Evolutionary conservation across 495 filamentous ascomycete genomes (phyloP), one percentile per base, ranked within the genome.

Genomic region (Penicillium cosmopolitanum): DNA sequence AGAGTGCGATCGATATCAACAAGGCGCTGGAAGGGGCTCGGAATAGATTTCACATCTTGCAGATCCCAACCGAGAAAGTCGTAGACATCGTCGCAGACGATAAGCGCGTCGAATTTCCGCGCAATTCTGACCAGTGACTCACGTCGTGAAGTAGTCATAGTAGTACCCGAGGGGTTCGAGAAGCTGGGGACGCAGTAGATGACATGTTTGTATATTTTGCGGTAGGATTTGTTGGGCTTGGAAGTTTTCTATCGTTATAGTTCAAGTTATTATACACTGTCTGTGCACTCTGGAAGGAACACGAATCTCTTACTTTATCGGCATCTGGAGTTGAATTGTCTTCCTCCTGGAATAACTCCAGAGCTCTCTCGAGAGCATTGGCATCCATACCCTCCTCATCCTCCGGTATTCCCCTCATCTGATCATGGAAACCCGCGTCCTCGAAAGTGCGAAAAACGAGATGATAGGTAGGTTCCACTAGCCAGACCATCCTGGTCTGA

Each of bases 21-120:
- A 0, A 93, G 67, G 2, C 89, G 77, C 3, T 87, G 86, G 5
- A 87, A 68, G 2, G 77, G 11, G 15, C 33, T 53, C 11, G 46
- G 6, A n/a, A 5, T 15, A 18, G 52, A 16, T 5, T 18, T 13
- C 50, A n/a, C 18, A 6, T 11, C 8, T 21, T 75, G 73, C 7
- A 21, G 57, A 61, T 51, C 66, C 80, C 87, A 90, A 48, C 82
- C 81, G 0, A 93, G 74, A 53, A 90, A 85, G 62, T 93, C 90
- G 62, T 93, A 93, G 3, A 92, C 88, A 73, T 93, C 89, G 71
- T 93, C 89, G 43, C 75, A 77, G 16, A 92, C 77, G 34, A 92
- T 68, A 1, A 93, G 71, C 7, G 88, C 88, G 61, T 92, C 83
- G 67, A 80, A 77, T 38, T 82, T 72, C 6, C 88, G 75, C 4